Evolutionary conservation across 192 early-diverging fungal species (phyloP), one percentile per base, ranked within the genome.

Genomic region (Coemansia sp.): DNA sequence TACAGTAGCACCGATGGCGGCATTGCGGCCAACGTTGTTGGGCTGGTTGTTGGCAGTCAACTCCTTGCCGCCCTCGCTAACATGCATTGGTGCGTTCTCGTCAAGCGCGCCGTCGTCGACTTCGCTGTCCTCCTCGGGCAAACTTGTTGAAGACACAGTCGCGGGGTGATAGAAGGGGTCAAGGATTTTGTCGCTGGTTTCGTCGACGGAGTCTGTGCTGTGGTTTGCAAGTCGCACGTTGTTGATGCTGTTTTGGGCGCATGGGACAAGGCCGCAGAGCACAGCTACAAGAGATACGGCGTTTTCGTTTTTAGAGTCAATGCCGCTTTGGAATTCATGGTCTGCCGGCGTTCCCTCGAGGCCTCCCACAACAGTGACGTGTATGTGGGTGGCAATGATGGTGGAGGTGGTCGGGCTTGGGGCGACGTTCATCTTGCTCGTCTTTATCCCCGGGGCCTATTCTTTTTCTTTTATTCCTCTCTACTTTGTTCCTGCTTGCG

Each of bases 251-350:
- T 62, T 38, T 52, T 60, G 29, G 3, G 35, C 33, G 59, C 67
- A 69, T 8, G 61, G 13, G 5, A 32, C 68, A 2, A 54, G 48
- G 10, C 68, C 68, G 33, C 68, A 70, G 11, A 70, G 23, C 13
- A 62, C 43, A 14, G 68, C 46, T 14, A 70, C 68, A 23, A 70
- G 45, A 15, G 68, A 70, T 1, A 70, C 68, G 8, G 34, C 40
- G 38, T 70, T 70, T n/a, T 49, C 61, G 22, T 29, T 33, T 10
- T 8, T 22, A n/a, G 61, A 33, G 41, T 52, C 14, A 4, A 14
- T 29, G 10, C 36, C 35, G 45, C 9, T 25, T 9, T 25, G 7
- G 15, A 22, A 9, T 7, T 52, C 49, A 52, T 60, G 0, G 19
- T 6, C 29, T 2, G 15, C 49, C 23, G 25, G 22, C 49, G 49